Conservation (phyloP, 306 rosid genomes). For the Hippophae tibetana region DNA sequence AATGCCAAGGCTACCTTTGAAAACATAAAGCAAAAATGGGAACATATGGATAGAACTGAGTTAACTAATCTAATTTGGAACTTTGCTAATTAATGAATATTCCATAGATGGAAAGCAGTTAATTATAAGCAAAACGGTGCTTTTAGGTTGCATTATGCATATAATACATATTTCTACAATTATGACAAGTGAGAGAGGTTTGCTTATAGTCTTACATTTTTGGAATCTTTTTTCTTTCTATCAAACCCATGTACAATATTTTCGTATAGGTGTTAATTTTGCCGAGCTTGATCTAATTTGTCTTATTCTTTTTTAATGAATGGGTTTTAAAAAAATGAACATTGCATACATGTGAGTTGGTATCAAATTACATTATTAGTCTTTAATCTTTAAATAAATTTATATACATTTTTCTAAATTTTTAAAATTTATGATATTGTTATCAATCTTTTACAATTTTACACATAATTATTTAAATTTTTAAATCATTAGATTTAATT, state of each 20-base stretch:
- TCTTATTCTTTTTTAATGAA: constrained; percentile 25
- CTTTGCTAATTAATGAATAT: constrained; percentile 12
- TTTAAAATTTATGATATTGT: no score
- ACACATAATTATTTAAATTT: no score
- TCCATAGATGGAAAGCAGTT: constrained; percentile 17
- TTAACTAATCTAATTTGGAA: constrained; percentile 7
- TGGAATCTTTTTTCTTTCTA: constrained; percentile 10
- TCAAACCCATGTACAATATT: constrained; percentile 10
- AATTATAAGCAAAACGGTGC: constrained; percentile 19
- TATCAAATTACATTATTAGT: no score
- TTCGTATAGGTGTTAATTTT: constrained; percentile 22
- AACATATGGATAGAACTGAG: neutral
- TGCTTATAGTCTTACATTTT: constrained; percentile 8
- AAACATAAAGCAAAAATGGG: constrained; percentile 2
- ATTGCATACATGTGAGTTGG: no score
- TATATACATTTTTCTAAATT: no score
- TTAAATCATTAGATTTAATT: no score
- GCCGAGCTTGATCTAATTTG: constrained; percentile 29
- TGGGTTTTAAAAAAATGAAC: neutral
- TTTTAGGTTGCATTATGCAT: constrained; percentile 18
- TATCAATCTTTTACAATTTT: no score
- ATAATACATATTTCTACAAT: constrained; percentile 1
- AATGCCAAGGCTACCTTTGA: constrained; percentile 2
- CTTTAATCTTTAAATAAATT: no score
- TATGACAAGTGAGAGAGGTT: constrained; percentile 1